phyloP scores from a whole-genome alignment of 2,329 filamentous ascomycete species.

The Hypoxylon rubiginosum region DNA sequence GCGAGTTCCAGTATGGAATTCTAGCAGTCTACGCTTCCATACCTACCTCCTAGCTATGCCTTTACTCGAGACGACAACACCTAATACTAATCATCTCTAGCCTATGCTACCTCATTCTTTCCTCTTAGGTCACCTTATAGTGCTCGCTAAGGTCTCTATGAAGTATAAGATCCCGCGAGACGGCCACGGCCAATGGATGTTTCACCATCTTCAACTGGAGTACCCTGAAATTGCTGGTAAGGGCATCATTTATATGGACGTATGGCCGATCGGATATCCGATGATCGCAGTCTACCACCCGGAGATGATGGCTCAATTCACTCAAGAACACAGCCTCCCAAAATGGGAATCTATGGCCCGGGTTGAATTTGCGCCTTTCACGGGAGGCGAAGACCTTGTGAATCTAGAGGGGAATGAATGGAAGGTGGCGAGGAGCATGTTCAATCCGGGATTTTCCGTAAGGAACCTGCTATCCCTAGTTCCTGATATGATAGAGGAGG shows the following conservation, averaged over 20 bases:
- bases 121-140: slow-evolving; percentile 51
- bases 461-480: slow-evolving; percentile 54
- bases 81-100: slow-evolving; percentile 41
- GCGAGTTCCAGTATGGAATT: neutral
- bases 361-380: slow-evolving; percentile 49
- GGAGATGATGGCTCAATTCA: slow-evolving; percentile 55
- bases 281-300: slow-evolving; percentile 56
- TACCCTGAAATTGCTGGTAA: slow-evolving; percentile 49
- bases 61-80: neutral
- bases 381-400: slow-evolving; percentile 53
- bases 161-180: slow-evolving; percentile 49
- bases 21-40: neutral
- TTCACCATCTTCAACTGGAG: slow-evolving; percentile 45
- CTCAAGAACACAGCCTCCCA: slow-evolving; percentile 53
- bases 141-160: slow-evolving; percentile 45
- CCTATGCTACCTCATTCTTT: slow-evolving; percentile 54
- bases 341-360: slow-evolving; percentile 46
- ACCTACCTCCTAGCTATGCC: neutral
- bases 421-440: slow-evolving; percentile 54
- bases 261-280: slow-evolving; percentile 54
- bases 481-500: slow-evolving; percentile 53
- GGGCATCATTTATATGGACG: slow-evolving; percentile 55
- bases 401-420: slow-evolving; percentile 56
- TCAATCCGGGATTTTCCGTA: slow-evolving; percentile 57
- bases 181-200: slow-evolving; percentile 44